These are phyloP conservation scores for Solanum bulbocastanum DNA, from an alignment of 257 asterid genomes.

Conservation along the genomic window DNA sequence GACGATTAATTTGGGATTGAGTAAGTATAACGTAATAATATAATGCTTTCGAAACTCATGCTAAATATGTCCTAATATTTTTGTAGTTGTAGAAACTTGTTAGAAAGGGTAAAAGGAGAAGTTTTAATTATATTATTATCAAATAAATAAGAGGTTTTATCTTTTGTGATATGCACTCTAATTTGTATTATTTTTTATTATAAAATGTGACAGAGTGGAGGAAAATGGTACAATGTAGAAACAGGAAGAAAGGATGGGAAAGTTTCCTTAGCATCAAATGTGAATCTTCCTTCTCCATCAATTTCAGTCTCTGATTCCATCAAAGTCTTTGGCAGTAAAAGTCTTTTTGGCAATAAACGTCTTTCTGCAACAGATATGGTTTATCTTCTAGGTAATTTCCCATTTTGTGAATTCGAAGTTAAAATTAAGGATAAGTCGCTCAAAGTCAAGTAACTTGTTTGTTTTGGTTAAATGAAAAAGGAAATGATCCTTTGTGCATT, in stretches of 20 bases:
- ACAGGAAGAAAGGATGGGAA: conserved; percentile 50
- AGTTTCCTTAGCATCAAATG: conserved; percentile 28
- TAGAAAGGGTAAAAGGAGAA: not conserved
- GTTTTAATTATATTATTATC: not conserved
- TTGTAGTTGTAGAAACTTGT: rapidly evolving
- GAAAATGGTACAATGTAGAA: conserved; percentile 29
- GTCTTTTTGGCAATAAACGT: conserved; percentile 32
- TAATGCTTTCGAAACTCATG: rapidly evolving
- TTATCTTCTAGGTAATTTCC: conserved; percentile 38
- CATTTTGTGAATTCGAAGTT: too few relatives aligned
- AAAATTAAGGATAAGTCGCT: not conserved
- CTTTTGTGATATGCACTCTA: not conserved
- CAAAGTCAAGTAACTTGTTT: not conserved
- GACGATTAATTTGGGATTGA: not conserved
- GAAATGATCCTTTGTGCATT: too few relatives aligned
- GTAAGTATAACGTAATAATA: rapidly evolving
- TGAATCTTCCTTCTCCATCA: conserved; percentile 41
- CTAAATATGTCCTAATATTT: not conserved
- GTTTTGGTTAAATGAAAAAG: too few relatives aligned
- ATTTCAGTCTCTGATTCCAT: conserved; percentile 26
- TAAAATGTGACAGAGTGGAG: conserved; percentile 29
- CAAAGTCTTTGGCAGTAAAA: conserved; percentile 26
- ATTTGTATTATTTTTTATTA: too few relatives aligned
- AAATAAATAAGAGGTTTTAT: not conserved
- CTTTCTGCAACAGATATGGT: conserved; percentile 41